These are phyloP conservation scores for Trifolium pratense DNA, from an alignment of 306 rosid genomes.

Conservation along the genomic window DNA sequence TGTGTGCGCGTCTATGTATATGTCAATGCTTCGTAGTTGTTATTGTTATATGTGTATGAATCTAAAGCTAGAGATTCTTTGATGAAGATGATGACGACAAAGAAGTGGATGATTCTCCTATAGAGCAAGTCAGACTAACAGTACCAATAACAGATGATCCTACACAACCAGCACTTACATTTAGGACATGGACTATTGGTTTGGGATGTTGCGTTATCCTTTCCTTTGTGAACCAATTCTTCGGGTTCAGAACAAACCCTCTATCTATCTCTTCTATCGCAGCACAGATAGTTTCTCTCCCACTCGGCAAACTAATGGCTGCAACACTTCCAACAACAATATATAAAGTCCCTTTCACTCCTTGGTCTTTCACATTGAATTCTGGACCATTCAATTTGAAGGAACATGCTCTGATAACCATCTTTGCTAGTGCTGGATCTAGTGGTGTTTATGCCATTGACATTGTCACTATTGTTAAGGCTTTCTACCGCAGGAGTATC, in stretches of 20 bases:
- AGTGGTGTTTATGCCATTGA: slow-evolving; percentile 72
- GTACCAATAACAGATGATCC: slow-evolving; percentile 77
- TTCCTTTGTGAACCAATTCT: slow-evolving; percentile 79
- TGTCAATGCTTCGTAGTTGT: background rate
- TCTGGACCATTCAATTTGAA: slow-evolving; percentile 84
- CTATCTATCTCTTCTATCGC: slow-evolving; percentile 61
- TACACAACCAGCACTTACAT: slow-evolving; percentile 66
- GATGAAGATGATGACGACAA: slow-evolving; percentile 39
- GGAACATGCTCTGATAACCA: slow-evolving; percentile 85
- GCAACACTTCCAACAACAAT: slow-evolving; percentile 56
- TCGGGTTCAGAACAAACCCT: slow-evolving; percentile 67
- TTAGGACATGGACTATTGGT: slow-evolving; percentile 88
- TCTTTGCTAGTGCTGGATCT: slow-evolving; percentile 76
- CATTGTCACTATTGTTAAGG: slow-evolving; percentile 81
- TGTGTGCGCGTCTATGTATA: background rate
- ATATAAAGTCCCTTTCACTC: slow-evolving; percentile 53
- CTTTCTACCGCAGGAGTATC: slow-evolving; percentile 67
- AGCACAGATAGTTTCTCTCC: slow-evolving; percentile 74
- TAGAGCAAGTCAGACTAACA: slow-evolving; percentile 86
- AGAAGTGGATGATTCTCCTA: slow-evolving; percentile 67
- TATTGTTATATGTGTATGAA: background rate
- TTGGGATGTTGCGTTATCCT: slow-evolving; percentile 60
- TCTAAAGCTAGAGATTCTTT: background rate
- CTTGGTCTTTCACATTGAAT: slow-evolving; percentile 67
- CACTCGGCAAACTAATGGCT: slow-evolving; percentile 88